Evolutionary conservation across 1,284 basidiomycete genomes (phyloP).

Genomic region (Limonomyces culmigenus): DNA sequence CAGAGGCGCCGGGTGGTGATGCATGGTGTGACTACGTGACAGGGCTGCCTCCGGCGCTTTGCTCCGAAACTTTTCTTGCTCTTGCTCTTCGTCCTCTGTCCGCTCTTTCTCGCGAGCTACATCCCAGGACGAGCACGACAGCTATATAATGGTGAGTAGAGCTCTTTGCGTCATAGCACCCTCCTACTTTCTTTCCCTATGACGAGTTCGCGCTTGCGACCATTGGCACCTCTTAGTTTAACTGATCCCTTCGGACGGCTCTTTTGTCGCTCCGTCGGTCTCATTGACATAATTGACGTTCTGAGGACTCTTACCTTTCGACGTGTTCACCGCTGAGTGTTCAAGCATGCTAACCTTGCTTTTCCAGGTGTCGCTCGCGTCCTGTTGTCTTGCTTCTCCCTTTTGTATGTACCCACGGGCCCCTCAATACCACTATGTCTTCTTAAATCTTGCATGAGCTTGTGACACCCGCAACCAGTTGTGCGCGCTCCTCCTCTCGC

Average conservation of each 20-base stretch:
- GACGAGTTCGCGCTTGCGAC: constrained; percentile 67
- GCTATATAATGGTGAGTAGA: too few relatives aligned
- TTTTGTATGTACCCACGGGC: not conserved
- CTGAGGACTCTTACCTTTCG: constrained; percentile 5
- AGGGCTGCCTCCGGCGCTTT: too few relatives aligned
- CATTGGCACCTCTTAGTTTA: constrained; percentile 86
- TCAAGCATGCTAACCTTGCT: constrained; percentile 1
- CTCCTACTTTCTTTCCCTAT: constrained; percentile 14
- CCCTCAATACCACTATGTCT: not conserved
- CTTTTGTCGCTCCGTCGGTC: constrained; percentile 20
- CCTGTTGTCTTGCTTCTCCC: not conserved
- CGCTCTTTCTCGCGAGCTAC: too few relatives aligned
- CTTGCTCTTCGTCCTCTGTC: too few relatives aligned
- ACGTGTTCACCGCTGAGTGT: not conserved
- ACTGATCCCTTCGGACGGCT: constrained; percentile 28
- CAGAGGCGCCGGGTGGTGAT: too few relatives aligned
- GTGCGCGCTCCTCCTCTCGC: not conserved
- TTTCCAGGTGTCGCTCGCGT: not conserved
- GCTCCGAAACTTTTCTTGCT: too few relatives aligned
- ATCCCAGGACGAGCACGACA: too few relatives aligned
- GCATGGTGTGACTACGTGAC: too few relatives aligned
- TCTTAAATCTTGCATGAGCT: not conserved
- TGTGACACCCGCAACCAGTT: not conserved
- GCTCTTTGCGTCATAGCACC: too few relatives aligned
- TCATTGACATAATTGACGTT: constrained; percentile 72